phyloP scores from a whole-genome alignment of 495 filamentous ascomycete species.

The Podospora pseudopauciseta region DNA sequence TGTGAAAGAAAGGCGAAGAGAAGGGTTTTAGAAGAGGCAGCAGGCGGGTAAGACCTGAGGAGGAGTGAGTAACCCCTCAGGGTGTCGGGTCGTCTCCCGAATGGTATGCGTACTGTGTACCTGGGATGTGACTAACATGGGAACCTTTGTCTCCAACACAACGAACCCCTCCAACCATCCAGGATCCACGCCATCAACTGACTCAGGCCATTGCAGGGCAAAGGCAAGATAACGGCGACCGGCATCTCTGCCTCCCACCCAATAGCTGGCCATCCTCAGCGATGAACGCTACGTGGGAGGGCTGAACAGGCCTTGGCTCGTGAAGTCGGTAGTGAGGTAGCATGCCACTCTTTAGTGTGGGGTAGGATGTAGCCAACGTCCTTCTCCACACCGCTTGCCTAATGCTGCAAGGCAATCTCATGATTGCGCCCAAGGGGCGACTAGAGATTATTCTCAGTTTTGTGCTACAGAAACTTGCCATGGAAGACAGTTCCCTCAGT shows the following conservation, averaged over 20 bases:
- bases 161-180: constrained; percentile 6
- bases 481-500: neutral
- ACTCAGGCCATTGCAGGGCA: constrained; percentile 12
- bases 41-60: neutral
- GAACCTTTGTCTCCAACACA: constrained; percentile 18
- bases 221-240: constrained; percentile 8
- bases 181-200: constrained; percentile 20
- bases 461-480: neutral
- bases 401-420: neutral
- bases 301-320: constrained; percentile 17
- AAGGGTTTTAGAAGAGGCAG: neutral
- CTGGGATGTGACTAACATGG: neutral
- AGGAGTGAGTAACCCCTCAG: neutral
- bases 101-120: neutral
- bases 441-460: neutral
- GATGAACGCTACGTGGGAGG: constrained; percentile 15
- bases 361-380: neutral
- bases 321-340: constrained; percentile 10
- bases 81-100: neutral
- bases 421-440: neutral
- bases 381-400: neutral
- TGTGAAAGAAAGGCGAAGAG: neutral
- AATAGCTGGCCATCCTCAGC: too few species aligned
- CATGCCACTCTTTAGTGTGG: neutral
- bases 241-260: too few species aligned